Conservation (phyloP, 2,329 filamentous ascomycete genomes). For the Polychaeton citri region DNA sequence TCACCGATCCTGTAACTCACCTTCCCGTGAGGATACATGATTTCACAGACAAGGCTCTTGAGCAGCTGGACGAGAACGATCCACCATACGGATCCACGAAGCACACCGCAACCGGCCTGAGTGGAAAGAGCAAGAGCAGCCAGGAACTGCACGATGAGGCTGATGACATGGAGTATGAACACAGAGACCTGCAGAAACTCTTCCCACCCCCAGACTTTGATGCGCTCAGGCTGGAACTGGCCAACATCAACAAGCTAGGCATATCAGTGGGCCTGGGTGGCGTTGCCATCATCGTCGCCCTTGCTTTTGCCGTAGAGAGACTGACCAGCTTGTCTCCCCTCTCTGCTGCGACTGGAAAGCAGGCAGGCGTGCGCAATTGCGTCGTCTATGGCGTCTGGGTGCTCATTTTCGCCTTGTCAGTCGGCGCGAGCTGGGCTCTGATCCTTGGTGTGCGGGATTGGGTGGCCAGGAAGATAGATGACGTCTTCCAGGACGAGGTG, state of each 20-base stretch:
- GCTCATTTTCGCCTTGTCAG: constrained; percentile 5
- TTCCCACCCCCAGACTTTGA: constrained; percentile 42
- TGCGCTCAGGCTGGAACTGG: constrained; percentile 30
- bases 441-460: constrained; percentile 34
- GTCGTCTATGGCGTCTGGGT: constrained; percentile 5
- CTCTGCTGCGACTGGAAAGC: constrained; percentile 3
- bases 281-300: constrained; percentile 15
- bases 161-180: constrained; percentile 27
- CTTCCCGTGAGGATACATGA: constrained; percentile 56
- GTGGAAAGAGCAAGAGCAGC: constrained; percentile 31
- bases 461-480: constrained; percentile 47
- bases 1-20: constrained; percentile 62
- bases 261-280: constrained; percentile 27
- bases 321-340: not conserved
- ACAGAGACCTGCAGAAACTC: constrained; percentile 34
- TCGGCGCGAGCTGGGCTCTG: constrained; percentile 10
- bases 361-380: not conserved
- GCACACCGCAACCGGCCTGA: constrained; percentile 31
- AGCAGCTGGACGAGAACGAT: constrained; percentile 33
- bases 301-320: constrained; percentile 15
- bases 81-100: constrained; percentile 26
- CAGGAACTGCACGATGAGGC: constrained; percentile 31
- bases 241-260: constrained; percentile 31
- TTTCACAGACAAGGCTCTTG: constrained; percentile 50
- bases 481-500: constrained; percentile 54